These are phyloP conservation scores for Botryotinia convoluta DNA, from an alignment of 2,329 filamentous ascomycete genomes.

Conservation along the genomic window DNA sequence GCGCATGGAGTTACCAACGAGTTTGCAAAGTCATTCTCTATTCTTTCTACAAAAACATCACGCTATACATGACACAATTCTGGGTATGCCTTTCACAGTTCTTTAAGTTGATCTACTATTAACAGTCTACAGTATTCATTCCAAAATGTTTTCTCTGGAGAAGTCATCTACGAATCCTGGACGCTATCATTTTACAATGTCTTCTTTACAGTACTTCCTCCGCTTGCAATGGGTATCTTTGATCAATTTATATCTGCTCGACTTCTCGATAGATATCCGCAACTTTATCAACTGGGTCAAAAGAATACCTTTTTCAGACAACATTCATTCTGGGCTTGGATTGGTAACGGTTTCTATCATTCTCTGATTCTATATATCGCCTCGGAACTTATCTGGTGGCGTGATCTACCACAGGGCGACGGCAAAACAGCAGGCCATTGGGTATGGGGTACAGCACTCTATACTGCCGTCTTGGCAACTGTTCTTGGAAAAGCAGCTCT, in stretches of 20 bases:
- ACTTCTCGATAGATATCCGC: conserved; percentile 89
- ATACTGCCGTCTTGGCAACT: conserved; percentile 88
- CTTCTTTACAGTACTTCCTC: conserved; percentile 91
- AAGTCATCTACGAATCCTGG: conserved; percentile 99
- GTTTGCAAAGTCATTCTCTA: conserved; percentile 97
- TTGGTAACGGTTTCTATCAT: conserved; percentile 92
- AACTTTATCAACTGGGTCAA: conserved; percentile 91
- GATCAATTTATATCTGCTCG: conserved; percentile 97
- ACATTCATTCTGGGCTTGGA: conserved; percentile 90
- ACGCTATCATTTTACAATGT: conserved; percentile 99
- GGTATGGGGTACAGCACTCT: conserved; percentile 96
- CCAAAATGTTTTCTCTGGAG: conserved; percentile 95
- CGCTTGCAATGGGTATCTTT: conserved; percentile 91
- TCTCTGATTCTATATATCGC: conserved; percentile 90
- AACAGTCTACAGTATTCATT: conserved; percentile 71
- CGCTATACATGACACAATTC: conserved; percentile 98
- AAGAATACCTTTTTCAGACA: conserved; percentile 91
- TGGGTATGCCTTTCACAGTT: conserved; percentile 64
- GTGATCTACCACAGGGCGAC: conserved; percentile 74
- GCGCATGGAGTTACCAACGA: conserved; percentile 95
- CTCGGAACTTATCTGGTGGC: conserved; percentile 75
- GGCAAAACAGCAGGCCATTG: conserved; percentile 87
- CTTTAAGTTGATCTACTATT: conserved; percentile 23
- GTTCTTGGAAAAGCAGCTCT: conserved; percentile 93
- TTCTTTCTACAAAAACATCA: conserved; percentile 99